Percentiles rank a stretch among this genome's conserved stretches.
These are phyloP conservation scores for Madurella fahalii DNA, from an alignment of 2,329 filamentous ascomycete species.

Conservation along the genomic window DNA sequence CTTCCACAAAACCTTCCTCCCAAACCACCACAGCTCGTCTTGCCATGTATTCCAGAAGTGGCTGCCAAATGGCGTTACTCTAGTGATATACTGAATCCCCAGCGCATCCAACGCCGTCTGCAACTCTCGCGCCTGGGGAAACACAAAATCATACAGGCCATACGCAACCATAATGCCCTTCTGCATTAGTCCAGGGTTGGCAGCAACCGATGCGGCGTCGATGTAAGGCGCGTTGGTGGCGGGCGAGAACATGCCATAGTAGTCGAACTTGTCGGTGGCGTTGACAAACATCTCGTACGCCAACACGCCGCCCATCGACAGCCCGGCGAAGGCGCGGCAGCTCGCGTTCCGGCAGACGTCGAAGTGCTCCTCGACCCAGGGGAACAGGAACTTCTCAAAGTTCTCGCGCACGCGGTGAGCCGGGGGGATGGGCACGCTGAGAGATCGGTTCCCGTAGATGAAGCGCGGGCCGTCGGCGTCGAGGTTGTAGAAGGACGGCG, in stretches of 20 bases:
- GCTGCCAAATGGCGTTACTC: conserved; percentile 27
- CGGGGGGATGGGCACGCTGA: conserved; percentile 17
- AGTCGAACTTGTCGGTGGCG: conserved; percentile 29
- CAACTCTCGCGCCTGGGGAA: conserved; percentile 23
- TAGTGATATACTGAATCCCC: conserved; percentile 19
- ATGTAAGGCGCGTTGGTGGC: conserved; percentile 23
- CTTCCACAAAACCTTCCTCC: conserved; percentile 28
- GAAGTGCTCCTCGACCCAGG: conserved; percentile 26
- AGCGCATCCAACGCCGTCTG: conserved; percentile 23
- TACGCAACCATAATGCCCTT: conserved; percentile 29
- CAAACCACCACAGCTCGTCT: conserved; percentile 30
- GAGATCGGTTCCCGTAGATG: conserved; percentile 27
- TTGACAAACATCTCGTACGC: conserved; percentile 32
- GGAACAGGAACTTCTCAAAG: conserved; percentile 28
- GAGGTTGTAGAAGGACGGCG: conserved; percentile 31
- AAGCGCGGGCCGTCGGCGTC: conserved; percentile 21
- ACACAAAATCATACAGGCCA: conserved; percentile 29
- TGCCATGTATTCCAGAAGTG: conserved; percentile 32
- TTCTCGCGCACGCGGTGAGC: conserved; percentile 25
- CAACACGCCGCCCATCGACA: conserved; percentile 28
- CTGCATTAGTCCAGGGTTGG: conserved; percentile 12
- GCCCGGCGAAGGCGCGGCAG: conserved; percentile 29
- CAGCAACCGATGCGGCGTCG: conserved; percentile 14
- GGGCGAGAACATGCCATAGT: conserved; percentile 30
- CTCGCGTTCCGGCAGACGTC: conserved; percentile 25